A percentile compares a stretch with the other conserved stretches of the same genome.
Evolutionary conservation across 1,139 yeast genomes (phyloP).

Genomic region (Kodamaea fungicola): DNA sequence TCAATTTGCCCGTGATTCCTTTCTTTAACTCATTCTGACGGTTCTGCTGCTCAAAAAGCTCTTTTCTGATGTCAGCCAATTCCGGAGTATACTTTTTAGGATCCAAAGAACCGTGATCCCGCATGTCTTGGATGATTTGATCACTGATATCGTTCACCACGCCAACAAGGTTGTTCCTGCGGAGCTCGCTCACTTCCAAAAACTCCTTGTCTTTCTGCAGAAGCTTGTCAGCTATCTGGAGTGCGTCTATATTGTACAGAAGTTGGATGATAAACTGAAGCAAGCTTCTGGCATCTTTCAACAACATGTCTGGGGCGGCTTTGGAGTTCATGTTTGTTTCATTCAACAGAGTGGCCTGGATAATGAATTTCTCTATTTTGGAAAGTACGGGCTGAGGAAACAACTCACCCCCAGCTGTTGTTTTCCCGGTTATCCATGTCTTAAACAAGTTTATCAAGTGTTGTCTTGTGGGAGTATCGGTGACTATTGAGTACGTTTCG

Average conservation of each 20-base stretch:
- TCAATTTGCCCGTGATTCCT: slow-evolving; percentile 5
- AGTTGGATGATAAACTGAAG: slow-evolving; percentile 19
- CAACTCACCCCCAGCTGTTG: slow-evolving; percentile 34
- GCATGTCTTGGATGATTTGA: slow-evolving; percentile 12
- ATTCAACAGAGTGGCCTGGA: slow-evolving; percentile 32
- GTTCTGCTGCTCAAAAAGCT: slow-evolving; percentile 28
- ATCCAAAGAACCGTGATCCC: slow-evolving; percentile 16
- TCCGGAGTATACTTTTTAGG: slow-evolving; percentile 26
- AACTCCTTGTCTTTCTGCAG: slow-evolving; percentile 9
- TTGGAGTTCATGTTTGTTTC: slow-evolving; percentile 5
- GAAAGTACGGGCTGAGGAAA: slow-evolving; percentile 29
- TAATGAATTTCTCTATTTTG: slow-evolving; percentile 39
- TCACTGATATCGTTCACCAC: slow-evolving; percentile 34
- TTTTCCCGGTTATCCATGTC: slow-evolving; percentile 36
- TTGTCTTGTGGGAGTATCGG: slow-evolving; percentile 38
- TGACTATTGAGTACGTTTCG: slow-evolving; percentile 37
- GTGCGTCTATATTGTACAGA: slow-evolving; percentile 1
- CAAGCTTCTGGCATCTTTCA: slow-evolving; percentile 21
- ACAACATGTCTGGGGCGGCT: slow-evolving; percentile 16
- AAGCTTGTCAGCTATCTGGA: slow-evolving; percentile 1
- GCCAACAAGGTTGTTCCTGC: slow-evolving; percentile 30
- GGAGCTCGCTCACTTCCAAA: slow-evolving; percentile 9
- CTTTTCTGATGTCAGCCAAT: slow-evolving; percentile 24
- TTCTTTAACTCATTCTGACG: slow-evolving; percentile 19
- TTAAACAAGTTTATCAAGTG: slow-evolving; percentile 36